These are phyloP conservation scores for Mercurialis annua DNA, from an alignment of 345 rosid species.

Conservation along the genomic window DNA sequence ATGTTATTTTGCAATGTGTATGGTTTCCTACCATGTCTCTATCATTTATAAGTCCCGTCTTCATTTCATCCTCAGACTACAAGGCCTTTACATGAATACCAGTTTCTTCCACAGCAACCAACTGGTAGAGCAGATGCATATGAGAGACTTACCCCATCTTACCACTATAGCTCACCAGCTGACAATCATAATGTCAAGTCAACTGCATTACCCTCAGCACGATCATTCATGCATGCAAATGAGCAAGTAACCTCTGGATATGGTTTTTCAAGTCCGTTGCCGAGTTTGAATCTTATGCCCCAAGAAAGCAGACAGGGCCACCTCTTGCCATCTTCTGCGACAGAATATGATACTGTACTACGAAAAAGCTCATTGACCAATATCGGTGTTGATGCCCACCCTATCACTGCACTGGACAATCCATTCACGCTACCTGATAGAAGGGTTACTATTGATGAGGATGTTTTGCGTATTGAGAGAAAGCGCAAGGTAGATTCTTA, in stretches of 20 bases:
- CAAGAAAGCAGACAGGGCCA: conserved; percentile 57
- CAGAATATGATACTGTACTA: conserved; percentile 43
- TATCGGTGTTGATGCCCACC: conserved; percentile 38
- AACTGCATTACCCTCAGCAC: conserved; percentile 34
- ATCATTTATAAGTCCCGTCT: not conserved
- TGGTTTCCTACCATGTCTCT: not conserved
- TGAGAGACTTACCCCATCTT: conserved; percentile 49
- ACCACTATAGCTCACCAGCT: conserved; percentile 39
- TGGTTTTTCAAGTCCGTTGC: conserved; percentile 48
- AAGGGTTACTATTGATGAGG: conserved; percentile 48
- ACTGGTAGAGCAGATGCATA: conserved; percentile 53
- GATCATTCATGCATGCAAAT: conserved; percentile 30
- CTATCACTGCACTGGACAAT: conserved; percentile 39
- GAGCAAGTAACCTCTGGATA: conserved; percentile 41
- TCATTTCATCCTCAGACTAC: conserved; percentile 36
- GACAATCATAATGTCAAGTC: conserved; percentile 41
- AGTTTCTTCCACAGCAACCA: conserved; percentile 84
- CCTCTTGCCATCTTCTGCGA: conserved; percentile 39
- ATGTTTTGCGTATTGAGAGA: conserved; percentile 52
- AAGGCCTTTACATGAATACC: conserved; percentile 74
- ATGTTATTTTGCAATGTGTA: not conserved
- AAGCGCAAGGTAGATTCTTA: conserved; percentile 57
- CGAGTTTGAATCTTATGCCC: conserved; percentile 61
- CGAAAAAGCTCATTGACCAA: conserved; percentile 40
- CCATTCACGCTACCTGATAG: conserved; percentile 47